Evolutionary conservation across 768 basidiomycete species (phyloP), one percentile per base, ranked within the genome.

Genomic region (Candolleomyces aberdarensis): DNA sequence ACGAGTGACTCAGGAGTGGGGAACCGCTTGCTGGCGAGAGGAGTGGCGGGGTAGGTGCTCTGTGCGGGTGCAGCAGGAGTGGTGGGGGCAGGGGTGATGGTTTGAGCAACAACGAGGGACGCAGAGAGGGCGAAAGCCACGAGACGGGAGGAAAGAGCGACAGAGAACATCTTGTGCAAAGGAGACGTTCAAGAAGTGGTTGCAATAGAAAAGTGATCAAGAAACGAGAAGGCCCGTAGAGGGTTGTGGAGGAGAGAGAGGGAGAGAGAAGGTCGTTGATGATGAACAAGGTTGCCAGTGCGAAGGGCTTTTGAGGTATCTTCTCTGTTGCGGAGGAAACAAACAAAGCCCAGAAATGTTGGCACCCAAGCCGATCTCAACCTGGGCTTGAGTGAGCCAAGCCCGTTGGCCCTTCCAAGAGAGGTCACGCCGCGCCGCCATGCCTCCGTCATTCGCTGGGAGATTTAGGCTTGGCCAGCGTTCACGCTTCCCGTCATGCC

Each of bases 1-100:
- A 81, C 80, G 31, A 81, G 74, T 31, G 69, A 76, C 19, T 62
- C 63, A 0, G 80, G 80, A 58, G 79, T 80, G 0, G 72, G 64
- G 65, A 72, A 81, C 0, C 66, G 71, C 55, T 81, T 81, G 26
- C 67, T 69, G 44, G 73, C 77, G 22, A 81, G 76, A 0, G 80
- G 78, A 0, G 68, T 73, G 0, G 78, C 74, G 52, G 72, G 80
- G 59, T 71, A 76, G n/a, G 79, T 73, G 20, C 70, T 67, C n/a
- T 62, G 57, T 31, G 73, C 74, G 13, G 70, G 71, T 53, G 63
- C 57, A 36, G 65, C 66, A 31, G 63, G 49, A 8, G 69, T 62
- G 2, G 61, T 57, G 17, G 59, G 52, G 8, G 68, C 60, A 2
- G 61, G 53, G n/a, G 59, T 55, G 29, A 49, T 48, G 31, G 67